Evolutionary conservation across 768 basidiomycete species (phyloP), one percentile per base, ranked within the genome.

Genomic region (Leccinum disarticulatum): DNA sequence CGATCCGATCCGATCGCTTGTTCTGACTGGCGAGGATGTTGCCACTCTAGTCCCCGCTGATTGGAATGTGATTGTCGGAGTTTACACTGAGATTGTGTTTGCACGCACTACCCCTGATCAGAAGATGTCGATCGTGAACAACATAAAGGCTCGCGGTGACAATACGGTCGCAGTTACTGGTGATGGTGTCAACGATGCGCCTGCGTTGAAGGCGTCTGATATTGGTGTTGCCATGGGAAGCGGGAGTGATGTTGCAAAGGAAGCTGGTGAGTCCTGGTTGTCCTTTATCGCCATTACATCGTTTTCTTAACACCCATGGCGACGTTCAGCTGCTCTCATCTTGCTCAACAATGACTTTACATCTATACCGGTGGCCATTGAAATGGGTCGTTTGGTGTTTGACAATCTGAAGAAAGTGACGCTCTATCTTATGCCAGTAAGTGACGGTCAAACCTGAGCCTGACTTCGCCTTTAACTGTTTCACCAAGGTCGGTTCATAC

Each of bases 331-430:
- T 65, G 73, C 73, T 30, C 74, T 85, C 53, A 80, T 85, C 17
- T 73, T 86, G 49, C 77, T 83, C 52, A 81, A 85, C 66, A 83
- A 84, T 58, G 80, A 84, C 70, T 83, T 87, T 62, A 75, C 81
- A 6, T 83, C 83, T 9, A 85, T 87, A 62, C 79, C 79, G 4
- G 76, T 80, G 56, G 85, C 82, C 1, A 82, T 86, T 60, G 77
- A 83, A 63, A 80, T 84, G 69, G 85, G 85, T 54, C 81, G 84
- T 38, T 70, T 83, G 43, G 80, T 83, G 1, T 85, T 85, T 59
- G 82, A 84, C 64, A 86, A 86, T 63, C 64, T 86, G 56, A 79
- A 82, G 78, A 80, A 83, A 76, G 70, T 80, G 46, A 77, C 77
- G 17, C 62, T 78, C n/a, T 78, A 80, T 58, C 66, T 81, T 9